Percentiles rank a stretch among this genome's conserved stretches.
These are phyloP conservation scores for Fusarium sp. DNA, from an alignment of 2,329 filamentous ascomycete genomes.

Conservation along the genomic window DNA sequence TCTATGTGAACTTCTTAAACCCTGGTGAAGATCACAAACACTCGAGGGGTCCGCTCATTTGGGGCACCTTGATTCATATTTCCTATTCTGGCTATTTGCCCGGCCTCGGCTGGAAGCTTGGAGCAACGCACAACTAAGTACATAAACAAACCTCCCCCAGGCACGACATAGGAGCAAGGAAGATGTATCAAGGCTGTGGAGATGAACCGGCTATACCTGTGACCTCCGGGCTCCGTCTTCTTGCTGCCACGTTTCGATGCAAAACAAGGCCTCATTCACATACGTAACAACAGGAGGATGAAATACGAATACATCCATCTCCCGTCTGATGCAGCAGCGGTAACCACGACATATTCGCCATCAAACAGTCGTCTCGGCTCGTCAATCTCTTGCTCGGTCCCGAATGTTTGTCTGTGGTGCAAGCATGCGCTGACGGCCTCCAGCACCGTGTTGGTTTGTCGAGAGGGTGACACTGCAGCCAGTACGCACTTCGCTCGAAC, in stretches of 20 bases:
- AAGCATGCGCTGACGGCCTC: conserved; percentile 15
- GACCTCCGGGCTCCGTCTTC: neutral
- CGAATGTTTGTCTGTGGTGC: conserved; percentile 17
- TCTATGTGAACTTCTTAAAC: conserved; percentile 1
- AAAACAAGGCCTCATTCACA: neutral
- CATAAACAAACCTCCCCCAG: conserved; percentile 33
- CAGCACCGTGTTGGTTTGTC: conserved; percentile 10
- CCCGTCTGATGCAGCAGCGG: conserved; percentile 3
- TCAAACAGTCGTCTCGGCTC: neutral
- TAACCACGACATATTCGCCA: neutral
- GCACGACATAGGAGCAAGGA: conserved; percentile 26
- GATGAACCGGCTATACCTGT: neutral
- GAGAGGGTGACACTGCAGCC: conserved; percentile 30
- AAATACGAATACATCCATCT: conserved; percentile 2
- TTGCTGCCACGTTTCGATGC: neutral
- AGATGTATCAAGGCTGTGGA: conserved; percentile 4
- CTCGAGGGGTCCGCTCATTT: conserved; percentile 22
- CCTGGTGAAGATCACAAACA: conserved; percentile 17
- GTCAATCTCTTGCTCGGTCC: conserved; percentile 5
- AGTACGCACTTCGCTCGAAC: conserved; percentile 22
- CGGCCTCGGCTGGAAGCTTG: conserved; percentile 16
- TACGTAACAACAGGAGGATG: conserved; percentile 1
- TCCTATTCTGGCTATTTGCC: conserved; percentile 23
- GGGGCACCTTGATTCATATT: conserved; percentile 20
- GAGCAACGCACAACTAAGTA: conserved; percentile 28